Evolutionary conservation across 1,284 basidiomycete genomes (phyloP).

Genomic region (Porogramme epimiltina): DNA sequence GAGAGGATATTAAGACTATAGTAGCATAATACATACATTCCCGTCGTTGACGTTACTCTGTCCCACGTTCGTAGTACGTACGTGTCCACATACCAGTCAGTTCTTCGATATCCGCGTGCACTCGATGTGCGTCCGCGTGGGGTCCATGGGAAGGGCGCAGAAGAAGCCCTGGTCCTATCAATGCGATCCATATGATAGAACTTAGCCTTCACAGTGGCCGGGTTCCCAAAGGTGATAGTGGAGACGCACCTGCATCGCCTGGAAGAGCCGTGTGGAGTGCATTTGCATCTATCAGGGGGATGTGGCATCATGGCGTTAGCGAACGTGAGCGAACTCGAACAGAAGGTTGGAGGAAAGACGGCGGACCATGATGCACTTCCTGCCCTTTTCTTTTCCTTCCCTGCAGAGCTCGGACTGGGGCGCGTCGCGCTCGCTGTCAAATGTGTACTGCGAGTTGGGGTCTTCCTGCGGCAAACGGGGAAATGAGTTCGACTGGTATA

Average conservation of each 20-base stretch:
- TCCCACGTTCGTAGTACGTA: not conserved
- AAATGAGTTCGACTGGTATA: too few relatives aligned
- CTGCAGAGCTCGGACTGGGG: conserved; percentile 67
- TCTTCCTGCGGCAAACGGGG: too few relatives aligned
- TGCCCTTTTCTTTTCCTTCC: conserved; percentile 42
- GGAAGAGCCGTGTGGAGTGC: conserved; percentile 69
- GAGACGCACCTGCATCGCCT: conserved; percentile 72
- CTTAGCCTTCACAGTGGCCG: not conserved
- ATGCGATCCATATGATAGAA: not conserved
- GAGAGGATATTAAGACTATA: conserved; percentile 1
- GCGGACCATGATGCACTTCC: conserved; percentile 68
- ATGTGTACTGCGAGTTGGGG: conserved; percentile 54
- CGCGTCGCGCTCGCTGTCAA: conserved; percentile 61
- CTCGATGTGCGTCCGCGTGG: conserved; percentile 71
- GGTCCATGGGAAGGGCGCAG: conserved; percentile 76
- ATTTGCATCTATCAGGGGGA: conserved; percentile 57
- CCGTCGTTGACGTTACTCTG: too few relatives aligned
- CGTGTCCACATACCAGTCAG: not conserved
- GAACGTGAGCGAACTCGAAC: not conserved
- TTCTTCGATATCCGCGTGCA: conserved; percentile 66
- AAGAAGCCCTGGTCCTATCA: conserved; percentile 67
- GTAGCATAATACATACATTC: conserved; percentile 1
- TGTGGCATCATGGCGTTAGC: conserved; percentile 1
- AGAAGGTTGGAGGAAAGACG: not conserved
- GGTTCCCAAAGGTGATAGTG: conserved; percentile 11